A percentile compares a stretch with the other conserved stretches of the same genome.
phyloP scores from a whole-genome alignment of 2,329 filamentous ascomycete genomes.

The Didymella glomerata region DNA sequence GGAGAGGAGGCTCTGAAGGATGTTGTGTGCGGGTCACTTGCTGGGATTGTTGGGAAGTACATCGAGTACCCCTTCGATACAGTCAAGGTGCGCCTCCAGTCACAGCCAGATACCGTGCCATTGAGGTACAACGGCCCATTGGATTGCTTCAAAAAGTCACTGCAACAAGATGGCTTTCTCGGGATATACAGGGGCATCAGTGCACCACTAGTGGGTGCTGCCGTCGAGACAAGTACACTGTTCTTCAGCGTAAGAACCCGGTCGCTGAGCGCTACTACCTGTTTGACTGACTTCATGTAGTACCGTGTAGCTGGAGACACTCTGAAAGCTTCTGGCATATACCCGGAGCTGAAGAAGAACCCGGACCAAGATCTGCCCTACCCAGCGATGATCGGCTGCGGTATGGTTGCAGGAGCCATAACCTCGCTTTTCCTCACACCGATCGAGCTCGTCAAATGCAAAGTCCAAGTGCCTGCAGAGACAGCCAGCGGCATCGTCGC shows the following conservation, averaged over 20 bases:
- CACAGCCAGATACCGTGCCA: constrained; percentile 86
- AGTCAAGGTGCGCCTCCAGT: constrained; percentile 95
- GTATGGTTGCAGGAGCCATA: constrained; percentile 85
- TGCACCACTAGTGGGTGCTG: constrained; percentile 88
- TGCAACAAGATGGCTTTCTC: constrained; percentile 78
- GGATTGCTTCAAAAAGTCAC: constrained; percentile 91
- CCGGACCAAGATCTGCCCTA: constrained; percentile 70
- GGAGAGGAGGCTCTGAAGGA: constrained; percentile 80
- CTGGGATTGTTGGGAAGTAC: constrained; percentile 90
- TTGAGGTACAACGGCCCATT: constrained; percentile 84
- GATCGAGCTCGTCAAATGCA: constrained; percentile 97
- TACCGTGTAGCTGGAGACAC: constrained; percentile 61
- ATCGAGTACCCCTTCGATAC: constrained; percentile 99
- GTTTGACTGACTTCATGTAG: constrained; percentile 43
- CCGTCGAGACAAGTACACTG: constrained; percentile 87
- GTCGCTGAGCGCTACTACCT: not conserved
- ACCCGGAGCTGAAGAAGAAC: constrained; percentile 56
- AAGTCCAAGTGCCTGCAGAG: constrained; percentile 81
- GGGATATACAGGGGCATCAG: constrained; percentile 92
- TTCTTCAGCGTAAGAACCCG: constrained; percentile 76
- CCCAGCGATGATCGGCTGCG: constrained; percentile 77
- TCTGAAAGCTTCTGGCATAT: constrained; percentile 68
- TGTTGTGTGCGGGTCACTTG: constrained; percentile 86
- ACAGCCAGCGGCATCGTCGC: constrained; percentile 50
- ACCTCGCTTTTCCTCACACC: constrained; percentile 92